Evolutionary conservation across 208 protist genomes (phyloP).

Genomic region (Sergeia podlipaevii): DNA sequence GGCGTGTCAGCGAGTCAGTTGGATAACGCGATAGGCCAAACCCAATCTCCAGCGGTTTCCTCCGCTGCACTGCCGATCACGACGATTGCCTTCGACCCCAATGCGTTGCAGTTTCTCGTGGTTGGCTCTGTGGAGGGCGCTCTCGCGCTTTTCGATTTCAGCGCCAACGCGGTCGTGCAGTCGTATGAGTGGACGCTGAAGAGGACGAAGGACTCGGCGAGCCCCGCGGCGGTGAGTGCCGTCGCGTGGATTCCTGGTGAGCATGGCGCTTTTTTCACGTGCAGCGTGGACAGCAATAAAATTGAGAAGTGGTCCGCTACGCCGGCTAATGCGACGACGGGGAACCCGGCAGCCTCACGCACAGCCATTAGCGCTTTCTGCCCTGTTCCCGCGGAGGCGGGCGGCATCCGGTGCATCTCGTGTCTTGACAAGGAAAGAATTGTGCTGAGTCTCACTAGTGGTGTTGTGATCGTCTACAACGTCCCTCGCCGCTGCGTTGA

Average conservation of each 20-base stretch:
- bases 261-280: constrained; percentile 62
- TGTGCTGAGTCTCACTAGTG: constrained; percentile 58
- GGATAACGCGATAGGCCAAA: constrained; percentile 8
- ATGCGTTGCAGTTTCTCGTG: constrained; percentile 55
- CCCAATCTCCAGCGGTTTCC: constrained; percentile 8
- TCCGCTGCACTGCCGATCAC: constrained; percentile 42
- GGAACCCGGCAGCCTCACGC: not conserved
- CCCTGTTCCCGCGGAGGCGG: no score
- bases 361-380: constrained; percentile 3
- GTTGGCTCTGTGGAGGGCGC: constrained; percentile 71
- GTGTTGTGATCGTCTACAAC: constrained; percentile 77
- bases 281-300: constrained; percentile 43
- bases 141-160: constrained; percentile 58
- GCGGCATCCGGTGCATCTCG: constrained; percentile 35
- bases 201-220: constrained; percentile 29
- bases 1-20: not conserved
- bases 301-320: constrained; percentile 57
- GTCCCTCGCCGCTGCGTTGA: constrained; percentile 39
- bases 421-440: constrained; percentile 45
- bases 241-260: constrained; percentile 70
- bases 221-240: constrained; percentile 55
- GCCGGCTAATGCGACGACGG: not conserved
- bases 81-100: constrained; percentile 64
- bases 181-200: constrained; percentile 47
- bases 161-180: constrained; percentile 36